Conservation (phyloP, 257 asterid species). For the Vinca minor region DNA sequence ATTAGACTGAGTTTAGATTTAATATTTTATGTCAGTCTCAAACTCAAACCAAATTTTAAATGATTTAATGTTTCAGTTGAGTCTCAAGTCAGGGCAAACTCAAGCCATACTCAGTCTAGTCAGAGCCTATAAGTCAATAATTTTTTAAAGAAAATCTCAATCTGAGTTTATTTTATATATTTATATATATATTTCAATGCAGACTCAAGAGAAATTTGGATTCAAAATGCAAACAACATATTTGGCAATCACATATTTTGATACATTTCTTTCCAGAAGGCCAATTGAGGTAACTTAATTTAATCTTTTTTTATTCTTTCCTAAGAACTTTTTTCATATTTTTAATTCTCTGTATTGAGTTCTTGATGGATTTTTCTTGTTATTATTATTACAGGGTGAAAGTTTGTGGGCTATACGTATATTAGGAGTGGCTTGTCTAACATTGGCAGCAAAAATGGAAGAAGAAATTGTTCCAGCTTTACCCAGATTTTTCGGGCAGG, state of each 20-base stretch:
- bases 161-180: background rate
- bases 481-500: constrained; percentile 27
- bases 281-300: constrained; percentile 33
- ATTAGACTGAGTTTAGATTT: no score
- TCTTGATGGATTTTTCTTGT: background rate
- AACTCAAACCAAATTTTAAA: no score
- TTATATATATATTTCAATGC: constrained; percentile 5
- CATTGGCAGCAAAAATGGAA: constrained; percentile 63
- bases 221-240: constrained; percentile 43
- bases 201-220: constrained; percentile 23
- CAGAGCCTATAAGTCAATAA: no score
- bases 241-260: constrained; percentile 43
- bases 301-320: background rate
- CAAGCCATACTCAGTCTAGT: no score
- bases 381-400: constrained; percentile 16
- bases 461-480: constrained; percentile 35
- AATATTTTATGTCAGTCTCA: no score
- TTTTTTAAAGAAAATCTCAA: background rate
- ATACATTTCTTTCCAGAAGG: constrained; percentile 42
- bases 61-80: no score
- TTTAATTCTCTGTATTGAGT: background rate
- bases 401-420: constrained; percentile 36
- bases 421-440: constrained; percentile 45
- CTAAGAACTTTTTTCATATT: background rate
- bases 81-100: no score